Evolutionary conservation across 208 protist species (phyloP).

Genomic region (Angomonas ambiguus): DNA sequence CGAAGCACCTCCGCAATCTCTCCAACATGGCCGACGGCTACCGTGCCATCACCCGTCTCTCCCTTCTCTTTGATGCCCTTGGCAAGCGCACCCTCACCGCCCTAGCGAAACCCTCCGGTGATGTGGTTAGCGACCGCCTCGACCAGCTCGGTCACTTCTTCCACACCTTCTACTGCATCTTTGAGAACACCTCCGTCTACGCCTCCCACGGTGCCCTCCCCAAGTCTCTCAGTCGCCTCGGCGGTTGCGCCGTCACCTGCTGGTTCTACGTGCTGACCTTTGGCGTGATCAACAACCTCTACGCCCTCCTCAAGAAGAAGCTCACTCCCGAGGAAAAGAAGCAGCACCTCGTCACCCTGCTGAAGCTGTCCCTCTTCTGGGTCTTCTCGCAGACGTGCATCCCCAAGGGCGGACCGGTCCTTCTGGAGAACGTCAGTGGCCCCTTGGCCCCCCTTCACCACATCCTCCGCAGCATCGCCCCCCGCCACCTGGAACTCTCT

Average conservation of each 20-base stretch:
- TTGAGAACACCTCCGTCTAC: slow-evolving; percentile 78
- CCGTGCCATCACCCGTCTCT: slow-evolving; percentile 83
- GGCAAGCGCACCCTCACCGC: slow-evolving; percentile 50
- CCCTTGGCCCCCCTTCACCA: slow-evolving; percentile 72
- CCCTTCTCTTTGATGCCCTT: slow-evolving; percentile 68
- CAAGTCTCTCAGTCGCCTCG: slow-evolving; percentile 44
- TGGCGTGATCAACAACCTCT: slow-evolving; percentile 58
- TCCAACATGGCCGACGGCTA: slow-evolving; percentile 78
- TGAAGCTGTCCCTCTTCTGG: slow-evolving; percentile 80
- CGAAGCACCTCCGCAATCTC: slow-evolving; percentile 63
- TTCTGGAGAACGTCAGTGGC: slow-evolving; percentile 58
- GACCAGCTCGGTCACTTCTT: slow-evolving; percentile 75
- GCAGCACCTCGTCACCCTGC: slow-evolving; percentile 55
- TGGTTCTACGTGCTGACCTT: slow-evolving; percentile 85
- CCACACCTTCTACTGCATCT: slow-evolving; percentile 80
- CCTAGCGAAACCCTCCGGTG: slow-evolving; percentile 51
- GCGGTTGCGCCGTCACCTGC: slow-evolving; percentile 71
- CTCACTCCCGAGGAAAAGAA: slow-evolving; percentile 69
- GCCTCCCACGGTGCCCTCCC: slow-evolving; percentile 60
- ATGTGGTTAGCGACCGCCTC: slow-evolving; percentile 46
- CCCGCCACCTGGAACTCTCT: slow-evolving; percentile 59
- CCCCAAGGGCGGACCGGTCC: slow-evolving; percentile 68
- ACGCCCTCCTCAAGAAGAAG: slow-evolving; percentile 58
- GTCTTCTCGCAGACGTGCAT: slow-evolving; percentile 79
- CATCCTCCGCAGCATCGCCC: slow-evolving; percentile 55